Evolutionary conservation across 106 monocot genomes (phyloP).

Genomic region (Posidonia australis): DNA sequence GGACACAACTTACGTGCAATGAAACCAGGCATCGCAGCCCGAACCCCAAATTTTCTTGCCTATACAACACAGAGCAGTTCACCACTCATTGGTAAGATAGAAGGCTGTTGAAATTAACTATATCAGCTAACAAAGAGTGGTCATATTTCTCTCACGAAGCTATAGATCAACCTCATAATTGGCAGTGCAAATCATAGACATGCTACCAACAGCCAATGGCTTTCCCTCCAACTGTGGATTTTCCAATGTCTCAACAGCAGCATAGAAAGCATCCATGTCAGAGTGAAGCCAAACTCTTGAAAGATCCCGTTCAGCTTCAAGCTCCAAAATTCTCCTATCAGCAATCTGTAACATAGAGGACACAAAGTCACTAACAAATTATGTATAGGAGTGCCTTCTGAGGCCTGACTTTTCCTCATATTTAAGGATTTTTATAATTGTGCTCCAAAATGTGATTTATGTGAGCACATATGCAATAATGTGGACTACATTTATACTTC

Average conservation of each 20-base stretch:
- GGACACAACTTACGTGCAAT: constrained; percentile 88
- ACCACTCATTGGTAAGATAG: not conserved
- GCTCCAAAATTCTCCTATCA: constrained; percentile 51
- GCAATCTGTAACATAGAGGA: constrained; percentile 39
- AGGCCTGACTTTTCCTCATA: not conserved
- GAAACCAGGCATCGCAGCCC: constrained; percentile 99
- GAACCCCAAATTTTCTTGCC: constrained; percentile 98
- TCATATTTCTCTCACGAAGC: not conserved
- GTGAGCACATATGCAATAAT: too few relatives aligned
- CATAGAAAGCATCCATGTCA: constrained; percentile 99
- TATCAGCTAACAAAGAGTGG: not conserved
- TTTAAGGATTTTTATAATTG: too few relatives aligned
- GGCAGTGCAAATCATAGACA: constrained; percentile 99
- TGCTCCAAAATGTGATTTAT: too few relatives aligned
- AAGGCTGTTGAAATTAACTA: not conserved
- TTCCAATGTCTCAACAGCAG: constrained; percentile 84
- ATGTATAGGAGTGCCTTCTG: not conserved
- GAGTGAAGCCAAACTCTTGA: constrained; percentile 83
- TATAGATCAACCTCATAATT: constrained; percentile 75
- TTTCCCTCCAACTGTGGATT: constrained; percentile 73
- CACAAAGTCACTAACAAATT: not conserved
- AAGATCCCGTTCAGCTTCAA: constrained; percentile 85
- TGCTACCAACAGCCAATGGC: constrained; percentile 88
- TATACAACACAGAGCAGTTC: constrained; percentile 7
- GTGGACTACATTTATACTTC: too few relatives aligned